phyloP scores from a whole-genome alignment of 1,139 yeast genomes.

The Diutina rugosa region DNA sequence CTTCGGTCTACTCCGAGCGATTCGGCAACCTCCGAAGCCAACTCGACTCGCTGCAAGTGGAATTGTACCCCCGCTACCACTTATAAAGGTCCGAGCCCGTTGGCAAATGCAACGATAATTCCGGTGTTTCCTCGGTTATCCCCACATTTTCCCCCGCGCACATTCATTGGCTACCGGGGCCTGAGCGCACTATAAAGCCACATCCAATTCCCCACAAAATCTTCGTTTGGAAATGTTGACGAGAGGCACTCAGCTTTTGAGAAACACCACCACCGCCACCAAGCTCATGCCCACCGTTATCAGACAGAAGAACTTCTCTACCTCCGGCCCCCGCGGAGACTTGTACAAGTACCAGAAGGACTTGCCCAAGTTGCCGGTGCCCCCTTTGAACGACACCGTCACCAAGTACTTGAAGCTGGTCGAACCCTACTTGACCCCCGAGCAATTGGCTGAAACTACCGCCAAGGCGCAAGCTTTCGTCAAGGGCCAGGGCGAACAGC shows the following conservation, averaged over 20 bases:
- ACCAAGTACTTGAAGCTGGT: constrained; percentile 59
- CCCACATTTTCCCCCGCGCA: not conserved
- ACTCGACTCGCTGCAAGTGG: not conserved
- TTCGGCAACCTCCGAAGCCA: not conserved
- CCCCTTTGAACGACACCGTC: constrained; percentile 62
- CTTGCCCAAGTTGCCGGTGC: constrained; percentile 83
- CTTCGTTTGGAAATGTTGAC: not conserved
- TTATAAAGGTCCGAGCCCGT: not conserved
- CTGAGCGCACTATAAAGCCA: not conserved
- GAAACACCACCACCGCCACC: not conserved
- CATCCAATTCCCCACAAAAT: not conserved
- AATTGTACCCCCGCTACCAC: not conserved
- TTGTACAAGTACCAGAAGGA: constrained; percentile 62
- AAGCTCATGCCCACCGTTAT: not conserved
- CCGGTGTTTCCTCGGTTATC: not conserved
- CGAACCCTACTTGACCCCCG: constrained; percentile 46
- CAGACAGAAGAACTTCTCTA: constrained; percentile 2
- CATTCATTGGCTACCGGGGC: not conserved
- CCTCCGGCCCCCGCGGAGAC: constrained; percentile 37
- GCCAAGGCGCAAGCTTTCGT: constrained; percentile 55
- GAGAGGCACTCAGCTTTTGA: not conserved
- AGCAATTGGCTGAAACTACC: constrained; percentile 45
- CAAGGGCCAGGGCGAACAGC: constrained; percentile 48
- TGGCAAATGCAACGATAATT: not conserved
- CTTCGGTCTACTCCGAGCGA: too few relatives aligned